phyloP scores from a whole-genome alignment of 192 early-diverging fungal species.

The Coemansia sp. region DNA sequence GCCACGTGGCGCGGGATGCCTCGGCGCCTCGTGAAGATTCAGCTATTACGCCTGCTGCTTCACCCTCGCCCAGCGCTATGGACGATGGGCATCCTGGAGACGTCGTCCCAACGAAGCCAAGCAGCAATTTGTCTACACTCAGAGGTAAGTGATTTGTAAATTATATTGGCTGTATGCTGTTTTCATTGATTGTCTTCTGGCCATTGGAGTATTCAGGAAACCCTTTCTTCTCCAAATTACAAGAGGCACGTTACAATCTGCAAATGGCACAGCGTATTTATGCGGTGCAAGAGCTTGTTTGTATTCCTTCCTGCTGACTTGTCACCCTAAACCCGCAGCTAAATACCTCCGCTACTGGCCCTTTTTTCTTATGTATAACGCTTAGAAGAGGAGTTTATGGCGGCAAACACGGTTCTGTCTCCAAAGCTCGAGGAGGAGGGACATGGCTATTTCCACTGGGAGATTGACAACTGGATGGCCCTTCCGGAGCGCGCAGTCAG shows the following conservation, averaged over 20 bases:
- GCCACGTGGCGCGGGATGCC: slow-evolving; percentile 11
- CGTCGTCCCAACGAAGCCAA: neutral
- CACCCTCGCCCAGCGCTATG: slow-evolving; percentile 3
- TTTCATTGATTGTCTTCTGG: neutral
- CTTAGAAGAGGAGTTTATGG: slow-evolving; percentile 44
- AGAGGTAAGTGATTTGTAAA: neutral
- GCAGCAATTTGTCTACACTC: neutral
- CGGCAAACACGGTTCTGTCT: slow-evolving; percentile 12
- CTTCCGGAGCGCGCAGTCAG: slow-evolving; percentile 35
- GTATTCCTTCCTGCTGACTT: neutral
- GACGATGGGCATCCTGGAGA: neutral
- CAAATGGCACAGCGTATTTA: neutral
- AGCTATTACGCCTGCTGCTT: slow-evolving; percentile 4
- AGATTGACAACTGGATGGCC: slow-evolving; percentile 44
- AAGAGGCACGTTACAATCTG: slow-evolving; percentile 5
- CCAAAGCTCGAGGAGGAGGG: slow-evolving; percentile 34
- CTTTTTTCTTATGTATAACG: neutral
- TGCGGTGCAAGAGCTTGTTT: neutral
- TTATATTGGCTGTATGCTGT: neutral
- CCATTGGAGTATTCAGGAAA: neutral
- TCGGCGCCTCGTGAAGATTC: slow-evolving; percentile 7
- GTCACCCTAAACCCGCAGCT: neutral
- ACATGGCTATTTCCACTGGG: slow-evolving; percentile 48
- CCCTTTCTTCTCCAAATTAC: neutral
- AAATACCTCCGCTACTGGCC: neutral